Evolutionary conservation across 805 yeast species (phyloP).

Genomic region (Yamadazyma phyllophila): DNA sequence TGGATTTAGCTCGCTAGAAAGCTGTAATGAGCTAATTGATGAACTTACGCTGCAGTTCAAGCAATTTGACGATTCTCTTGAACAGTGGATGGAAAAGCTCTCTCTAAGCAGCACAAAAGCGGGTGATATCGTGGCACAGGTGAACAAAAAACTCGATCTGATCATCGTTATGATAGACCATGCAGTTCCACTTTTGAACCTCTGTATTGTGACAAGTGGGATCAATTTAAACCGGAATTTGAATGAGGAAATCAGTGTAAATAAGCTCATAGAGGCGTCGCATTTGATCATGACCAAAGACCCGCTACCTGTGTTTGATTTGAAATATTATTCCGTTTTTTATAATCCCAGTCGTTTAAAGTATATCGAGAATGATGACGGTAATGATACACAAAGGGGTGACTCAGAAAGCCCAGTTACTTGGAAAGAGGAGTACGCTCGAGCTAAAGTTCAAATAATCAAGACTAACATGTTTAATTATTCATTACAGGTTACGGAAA

Average conservation of each 20-base stretch:
- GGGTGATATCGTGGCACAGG: slow-evolving; percentile 40
- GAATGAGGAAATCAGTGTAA: slow-evolving; percentile 54
- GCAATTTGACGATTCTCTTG: slow-evolving; percentile 51
- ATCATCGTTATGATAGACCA: slow-evolving; percentile 54
- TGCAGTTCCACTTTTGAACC: slow-evolving; percentile 63
- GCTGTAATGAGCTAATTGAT: slow-evolving; percentile 52
- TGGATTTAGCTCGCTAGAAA: slow-evolving; percentile 56
- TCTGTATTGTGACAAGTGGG: slow-evolving; percentile 68
- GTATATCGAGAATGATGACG: slow-evolving; percentile 22
- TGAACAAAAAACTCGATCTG: slow-evolving; percentile 48
- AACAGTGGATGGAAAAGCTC: slow-evolving; percentile 23
- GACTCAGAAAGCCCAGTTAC: slow-evolving; percentile 36
- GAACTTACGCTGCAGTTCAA: slow-evolving; percentile 59
- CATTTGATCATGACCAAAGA: slow-evolving; percentile 3
- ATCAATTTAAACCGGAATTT: slow-evolving; percentile 53
- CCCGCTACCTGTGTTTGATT: slow-evolving; percentile 55
- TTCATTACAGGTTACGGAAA: slow-evolving; percentile 49
- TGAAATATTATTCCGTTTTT: slow-evolving; percentile 61
- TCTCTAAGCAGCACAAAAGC: slow-evolving; percentile 26
- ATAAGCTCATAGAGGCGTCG: slow-evolving; percentile 51
- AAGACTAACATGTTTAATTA: slow-evolving; percentile 34
- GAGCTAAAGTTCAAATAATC: slow-evolving; percentile 44
- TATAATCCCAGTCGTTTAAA: slow-evolving; percentile 46
- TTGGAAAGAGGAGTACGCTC: slow-evolving; percentile 74
- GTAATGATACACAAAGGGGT: neutral